Evolutionary conservation across 2,329 filamentous ascomycete genomes (phyloP).

Genomic region (Colletotrichum tabaci): DNA sequence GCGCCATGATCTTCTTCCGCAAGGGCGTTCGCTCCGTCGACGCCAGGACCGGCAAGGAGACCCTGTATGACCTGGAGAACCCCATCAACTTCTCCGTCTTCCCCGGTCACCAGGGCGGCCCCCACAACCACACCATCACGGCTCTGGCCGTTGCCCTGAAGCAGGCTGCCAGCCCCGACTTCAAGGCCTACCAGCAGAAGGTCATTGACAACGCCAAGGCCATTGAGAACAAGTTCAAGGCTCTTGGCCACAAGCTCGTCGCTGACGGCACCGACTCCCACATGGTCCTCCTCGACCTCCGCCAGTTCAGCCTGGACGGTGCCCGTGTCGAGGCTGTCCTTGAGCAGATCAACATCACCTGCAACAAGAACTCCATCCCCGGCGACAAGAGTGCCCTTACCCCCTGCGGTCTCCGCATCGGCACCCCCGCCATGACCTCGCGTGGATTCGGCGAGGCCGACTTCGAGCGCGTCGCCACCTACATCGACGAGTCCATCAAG

Average conservation of each 20-base stretch:
- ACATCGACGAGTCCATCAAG: slow-evolving; percentile 92
- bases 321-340: slow-evolving; percentile 96
- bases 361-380: slow-evolving; percentile 99
- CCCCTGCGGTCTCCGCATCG: slow-evolving; percentile 94
- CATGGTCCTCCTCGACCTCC: slow-evolving; percentile 95
- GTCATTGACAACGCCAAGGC: slow-evolving; percentile 95
- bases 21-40: slow-evolving; percentile 94
- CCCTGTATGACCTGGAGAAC: slow-evolving; percentile 91
- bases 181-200: slow-evolving; percentile 93
- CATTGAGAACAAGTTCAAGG: slow-evolving; percentile 87
- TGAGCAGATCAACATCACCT: slow-evolving; percentile 98
- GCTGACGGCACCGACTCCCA: slow-evolving; percentile 97
- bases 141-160: slow-evolving; percentile 94
- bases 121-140: slow-evolving; percentile 99
- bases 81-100: slow-evolving; percentile 99
- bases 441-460: slow-evolving; percentile 94
- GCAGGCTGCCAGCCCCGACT: slow-evolving; percentile 91
- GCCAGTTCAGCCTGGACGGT: slow-evolving; percentile 88
- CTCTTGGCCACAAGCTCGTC: slow-evolving; percentile 93
- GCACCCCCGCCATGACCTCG: slow-evolving; percentile 96
- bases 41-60: slow-evolving; percentile 91
- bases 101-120: slow-evolving; percentile 97
- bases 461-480: slow-evolving; percentile 90
- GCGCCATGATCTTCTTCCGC: slow-evolving; percentile 99
- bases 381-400: slow-evolving; percentile 98